A percentile compares a stretch with the other conserved stretches of the same genome.
Evolutionary conservation across 345 rosid genomes (phyloP).

Genomic region (Psidium friedrichsthalianum): DNA sequence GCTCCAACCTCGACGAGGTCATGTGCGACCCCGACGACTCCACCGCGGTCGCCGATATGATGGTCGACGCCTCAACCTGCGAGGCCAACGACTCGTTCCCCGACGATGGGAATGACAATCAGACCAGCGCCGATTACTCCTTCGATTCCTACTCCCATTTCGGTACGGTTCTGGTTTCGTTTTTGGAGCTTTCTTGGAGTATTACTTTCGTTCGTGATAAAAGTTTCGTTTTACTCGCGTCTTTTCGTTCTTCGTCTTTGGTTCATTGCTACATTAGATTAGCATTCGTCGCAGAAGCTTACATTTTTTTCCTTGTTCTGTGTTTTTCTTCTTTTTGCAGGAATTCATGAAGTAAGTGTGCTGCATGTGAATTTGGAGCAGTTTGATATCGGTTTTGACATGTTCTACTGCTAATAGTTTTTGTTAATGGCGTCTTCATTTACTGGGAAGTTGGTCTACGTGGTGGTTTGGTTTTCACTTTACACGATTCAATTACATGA

Average conservation of each 20-base stretch:
- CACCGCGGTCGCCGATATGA: constrained; percentile 16
- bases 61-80: constrained; percentile 5
- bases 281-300: background rate
- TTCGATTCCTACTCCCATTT: constrained; percentile 98
- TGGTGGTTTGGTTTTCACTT: background rate
- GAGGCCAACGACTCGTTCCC: constrained; percentile 24
- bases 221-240: background rate
- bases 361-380: constrained; percentile 8
- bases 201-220: background rate
- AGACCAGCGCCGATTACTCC: constrained; percentile 97
- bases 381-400: background rate
- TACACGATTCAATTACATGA: background rate
- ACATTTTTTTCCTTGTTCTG: background rate
- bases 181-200: background rate
- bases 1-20: constrained; percentile 26
- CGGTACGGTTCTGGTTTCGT: constrained; percentile 28
- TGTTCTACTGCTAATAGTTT: background rate
- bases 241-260: background rate
- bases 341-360: constrained; percentile 97
- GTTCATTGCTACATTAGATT: background rate
- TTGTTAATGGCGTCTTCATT: background rate
- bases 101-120: constrained; percentile 35
- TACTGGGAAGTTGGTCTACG: background rate
- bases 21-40: constrained; percentile 12
- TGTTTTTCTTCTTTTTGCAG: constrained; percentile 30